Evolutionary conservation across 495 filamentous ascomycete genomes (phyloP).

Genomic region (Neurospora sp.): DNA sequence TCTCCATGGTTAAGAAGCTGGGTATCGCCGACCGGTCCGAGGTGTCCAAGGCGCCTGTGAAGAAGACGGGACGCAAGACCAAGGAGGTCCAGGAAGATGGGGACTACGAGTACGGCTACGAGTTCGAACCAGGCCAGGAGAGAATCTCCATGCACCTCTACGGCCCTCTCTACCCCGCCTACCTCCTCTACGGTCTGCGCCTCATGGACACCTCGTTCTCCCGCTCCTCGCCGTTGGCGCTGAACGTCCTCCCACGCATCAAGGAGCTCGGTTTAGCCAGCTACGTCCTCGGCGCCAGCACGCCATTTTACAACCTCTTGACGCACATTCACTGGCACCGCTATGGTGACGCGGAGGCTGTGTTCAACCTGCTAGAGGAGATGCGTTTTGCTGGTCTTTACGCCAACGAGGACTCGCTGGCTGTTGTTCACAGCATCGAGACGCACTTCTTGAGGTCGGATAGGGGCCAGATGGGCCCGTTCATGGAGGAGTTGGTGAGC

Average conservation of each 20-base stretch:
- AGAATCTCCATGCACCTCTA: conserved; percentile 44
- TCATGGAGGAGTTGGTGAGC: conserved; percentile 22
- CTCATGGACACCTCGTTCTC: conserved; percentile 53
- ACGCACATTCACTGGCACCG: conserved; percentile 53
- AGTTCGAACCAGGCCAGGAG: not conserved
- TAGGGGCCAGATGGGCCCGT: conserved; percentile 16
- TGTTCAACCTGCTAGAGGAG: conserved; percentile 57
- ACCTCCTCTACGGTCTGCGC: conserved; percentile 52
- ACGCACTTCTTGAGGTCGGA: conserved; percentile 1
- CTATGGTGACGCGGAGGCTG: conserved; percentile 48
- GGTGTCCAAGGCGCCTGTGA: not conserved
- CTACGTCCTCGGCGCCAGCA: conserved; percentile 62
- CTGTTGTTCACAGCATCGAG: conserved; percentile 33
- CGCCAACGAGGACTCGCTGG: conserved; percentile 45
- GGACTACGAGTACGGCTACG: not conserved
- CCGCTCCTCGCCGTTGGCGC: conserved; percentile 45
- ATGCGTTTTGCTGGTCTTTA: conserved; percentile 66
- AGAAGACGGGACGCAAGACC: not conserved
- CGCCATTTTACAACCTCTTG: conserved; percentile 65
- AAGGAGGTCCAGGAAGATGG: conserved; percentile 4
- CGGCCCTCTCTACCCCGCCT: conserved; percentile 55
- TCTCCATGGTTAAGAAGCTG: conserved; percentile 44
- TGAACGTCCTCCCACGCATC: conserved; percentile 57
- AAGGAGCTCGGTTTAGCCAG: conserved; percentile 60
- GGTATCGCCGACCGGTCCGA: conserved; percentile 14